Evolutionary conservation across 345 rosid species (phyloP).

Genomic region (Rhizophora mangle): DNA sequence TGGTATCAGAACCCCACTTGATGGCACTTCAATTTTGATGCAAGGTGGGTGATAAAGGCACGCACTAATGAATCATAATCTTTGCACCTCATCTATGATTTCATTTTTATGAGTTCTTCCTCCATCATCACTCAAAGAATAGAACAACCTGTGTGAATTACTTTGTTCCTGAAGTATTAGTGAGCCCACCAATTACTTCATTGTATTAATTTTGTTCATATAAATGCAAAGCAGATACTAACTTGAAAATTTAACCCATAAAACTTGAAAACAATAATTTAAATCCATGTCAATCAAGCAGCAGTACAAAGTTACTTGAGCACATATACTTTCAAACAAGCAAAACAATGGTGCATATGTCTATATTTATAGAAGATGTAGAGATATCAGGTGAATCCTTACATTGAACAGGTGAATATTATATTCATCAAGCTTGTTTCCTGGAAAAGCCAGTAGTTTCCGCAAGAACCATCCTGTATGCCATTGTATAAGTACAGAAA

Average conservation of each 20-base stretch:
- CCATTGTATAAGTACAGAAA: constrained; percentile 30
- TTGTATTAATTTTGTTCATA: neutral
- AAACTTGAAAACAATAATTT: neutral
- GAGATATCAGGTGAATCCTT: constrained; percentile 27
- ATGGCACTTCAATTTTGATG: no score
- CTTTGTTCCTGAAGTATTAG: no score
- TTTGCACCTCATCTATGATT: no score
- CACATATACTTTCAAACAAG: neutral
- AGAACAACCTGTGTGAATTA: no score
- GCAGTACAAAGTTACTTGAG: no score
- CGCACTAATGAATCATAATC: no score
- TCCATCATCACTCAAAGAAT: no score
- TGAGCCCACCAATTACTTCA: no score
- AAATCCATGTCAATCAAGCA: neutral
- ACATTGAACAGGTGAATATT: constrained; percentile 44
- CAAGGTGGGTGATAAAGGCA: no score
- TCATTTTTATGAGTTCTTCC: no score
- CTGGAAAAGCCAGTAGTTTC: constrained; percentile 39
- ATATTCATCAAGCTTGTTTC: constrained; percentile 31
- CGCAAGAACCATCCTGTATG: constrained; percentile 56
- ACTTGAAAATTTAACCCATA: neutral
- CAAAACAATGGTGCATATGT: neutral
- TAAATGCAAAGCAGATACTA: neutral
- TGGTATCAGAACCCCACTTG: no score
- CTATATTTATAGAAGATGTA: constrained; percentile 6